Evolutionary conservation across 1,284 basidiomycete species (phyloP), one percentile per base, ranked within the genome.

Genomic region (Paramarasmius palmivorus): DNA sequence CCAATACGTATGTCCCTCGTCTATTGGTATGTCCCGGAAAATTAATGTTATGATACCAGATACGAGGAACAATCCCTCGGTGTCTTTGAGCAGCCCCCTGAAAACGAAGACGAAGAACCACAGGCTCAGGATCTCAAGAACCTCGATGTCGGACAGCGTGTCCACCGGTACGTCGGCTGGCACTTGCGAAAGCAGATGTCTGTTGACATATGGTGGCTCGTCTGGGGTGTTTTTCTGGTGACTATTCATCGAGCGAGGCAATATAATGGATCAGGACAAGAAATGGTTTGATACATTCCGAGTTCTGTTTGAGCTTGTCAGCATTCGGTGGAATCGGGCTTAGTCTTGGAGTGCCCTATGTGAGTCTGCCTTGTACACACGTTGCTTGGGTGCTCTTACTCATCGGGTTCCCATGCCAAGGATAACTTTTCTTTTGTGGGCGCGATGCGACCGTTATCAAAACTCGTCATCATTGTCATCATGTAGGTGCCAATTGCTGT

Each of bases 261-360:
- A 80, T 52, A 69, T 89, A 46, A 73, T 83, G 65, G 74, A 85
- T 50, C 69, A 77, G 22, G 71, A 72, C 3, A 82, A 80, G 58
- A 74, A 77, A 32, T 88, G 81, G 77, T 88, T 90, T 68, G 85
- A 83, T 64, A 68, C 88, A 36, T 90, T 89, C 69, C 67, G 74
- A 14, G 62, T 78, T 2, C 53, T 84, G 6, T 90, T 89, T 61
- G 87, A 90, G 68, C 68, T 88, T 14, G 1, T 82, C 80, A 1
- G 81, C 79, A 2, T 83, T 81, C 60, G 87, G 86, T 15, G 89
- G 87, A 0, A 88, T 92, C 59, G 90, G 89, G 0, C 68, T 92
- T 10, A 87, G 81, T 60, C 72, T 92, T 2, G 92, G 92, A 0
- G 71, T 88, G 3, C 82, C 86, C 1, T 74, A 63, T 41, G 81